A percentile compares a stretch with the other conserved stretches of the same genome.
Evolutionary conservation across 805 yeast genomes (phyloP).

Genomic region (Lipomyces lipofer): DNA sequence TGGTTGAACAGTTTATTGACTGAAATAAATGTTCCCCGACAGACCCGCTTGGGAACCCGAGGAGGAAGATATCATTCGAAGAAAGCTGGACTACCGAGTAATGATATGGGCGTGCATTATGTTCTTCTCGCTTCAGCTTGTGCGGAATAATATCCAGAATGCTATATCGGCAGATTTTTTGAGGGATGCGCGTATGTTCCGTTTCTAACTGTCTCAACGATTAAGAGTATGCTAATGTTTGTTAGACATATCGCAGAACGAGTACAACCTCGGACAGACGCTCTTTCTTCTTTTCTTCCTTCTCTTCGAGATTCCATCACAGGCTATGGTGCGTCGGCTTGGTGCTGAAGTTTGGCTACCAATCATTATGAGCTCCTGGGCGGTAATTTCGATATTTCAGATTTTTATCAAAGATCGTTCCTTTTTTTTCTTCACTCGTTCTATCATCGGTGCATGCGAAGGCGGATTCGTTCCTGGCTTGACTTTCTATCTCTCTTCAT

Average conservation of each 20-base stretch:
- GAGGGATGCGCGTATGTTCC: conserved; percentile 50
- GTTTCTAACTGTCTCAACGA: conserved; percentile 29
- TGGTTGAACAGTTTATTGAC: too few species aligned
- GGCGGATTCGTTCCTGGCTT: conserved; percentile 73
- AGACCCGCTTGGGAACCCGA: conserved; percentile 47
- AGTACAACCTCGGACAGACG: conserved; percentile 59
- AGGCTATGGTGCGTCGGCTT: conserved; percentile 52
- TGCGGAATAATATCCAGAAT: conserved; percentile 55
- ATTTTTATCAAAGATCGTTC: conserved; percentile 43
- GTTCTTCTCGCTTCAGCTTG: conserved; percentile 58
- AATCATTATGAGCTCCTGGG: conserved; percentile 53
- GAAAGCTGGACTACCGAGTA: conserved; percentile 56
- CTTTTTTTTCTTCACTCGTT: conserved; percentile 49
- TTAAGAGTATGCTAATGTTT: background rate
- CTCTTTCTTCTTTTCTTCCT: conserved; percentile 50
- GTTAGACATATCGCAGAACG: conserved; percentile 37
- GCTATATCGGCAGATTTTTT: conserved; percentile 57
- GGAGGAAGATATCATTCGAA: conserved; percentile 51
- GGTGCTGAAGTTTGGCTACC: conserved; percentile 68
- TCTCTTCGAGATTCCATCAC: conserved; percentile 46
- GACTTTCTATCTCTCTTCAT: conserved; percentile 64
- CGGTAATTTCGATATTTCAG: conserved; percentile 56
- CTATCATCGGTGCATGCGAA: conserved; percentile 57
- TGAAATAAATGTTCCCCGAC: background rate
- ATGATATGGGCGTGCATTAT: conserved; percentile 56